These are phyloP conservation scores for Clitocybe nebularis DNA, from an alignment of 1,284 basidiomycete species.

Conservation along the genomic window DNA sequence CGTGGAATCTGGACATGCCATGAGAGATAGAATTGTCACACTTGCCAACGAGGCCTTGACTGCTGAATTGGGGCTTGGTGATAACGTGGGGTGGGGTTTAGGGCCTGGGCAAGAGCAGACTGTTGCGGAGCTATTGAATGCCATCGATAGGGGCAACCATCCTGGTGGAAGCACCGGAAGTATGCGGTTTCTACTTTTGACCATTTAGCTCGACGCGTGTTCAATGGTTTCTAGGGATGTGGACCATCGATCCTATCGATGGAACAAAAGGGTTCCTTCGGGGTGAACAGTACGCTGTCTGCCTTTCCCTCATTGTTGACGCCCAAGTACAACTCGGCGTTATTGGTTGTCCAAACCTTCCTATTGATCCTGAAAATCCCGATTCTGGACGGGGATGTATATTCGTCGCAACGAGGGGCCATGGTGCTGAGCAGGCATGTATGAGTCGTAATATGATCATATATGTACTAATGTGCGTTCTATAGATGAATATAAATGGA, in stretches of 20 bases:
- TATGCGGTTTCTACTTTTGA: slow-evolving; percentile 54
- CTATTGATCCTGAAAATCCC: slow-evolving; percentile 53
- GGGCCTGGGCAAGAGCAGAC: slow-evolving; percentile 51
- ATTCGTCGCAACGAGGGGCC: slow-evolving; percentile 80
- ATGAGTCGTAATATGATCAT: background rate
- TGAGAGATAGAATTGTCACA: slow-evolving; percentile 71
- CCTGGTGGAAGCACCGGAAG: slow-evolving; percentile 77
- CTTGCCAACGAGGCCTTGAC: slow-evolving; percentile 83
- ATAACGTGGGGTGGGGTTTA: slow-evolving; percentile 60
- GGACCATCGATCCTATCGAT: slow-evolving; percentile 92
- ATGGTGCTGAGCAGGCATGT: slow-evolving; percentile 75
- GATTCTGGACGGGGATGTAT: slow-evolving; percentile 71
- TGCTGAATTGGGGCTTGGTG: slow-evolving; percentile 47
- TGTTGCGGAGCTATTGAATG: slow-evolving; percentile 65
- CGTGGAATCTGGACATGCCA: slow-evolving; percentile 39
- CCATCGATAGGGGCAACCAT: slow-evolving; percentile 85
- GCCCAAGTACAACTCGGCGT: slow-evolving; percentile 84
- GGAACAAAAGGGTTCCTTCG: slow-evolving; percentile 95
- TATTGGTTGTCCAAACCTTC: slow-evolving; percentile 95
- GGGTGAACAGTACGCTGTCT: slow-evolving; percentile 96
- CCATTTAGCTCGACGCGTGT: too few species aligned
- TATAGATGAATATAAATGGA: slow-evolving; percentile 41
- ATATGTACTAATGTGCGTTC: background rate
- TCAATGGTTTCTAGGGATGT: slow-evolving; percentile 73
- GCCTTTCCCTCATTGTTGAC: slow-evolving; percentile 87